These are phyloP conservation scores for Zygnema cylindricum DNA, from an alignment of 139 green algal genomes.

Conservation along the genomic window DNA sequence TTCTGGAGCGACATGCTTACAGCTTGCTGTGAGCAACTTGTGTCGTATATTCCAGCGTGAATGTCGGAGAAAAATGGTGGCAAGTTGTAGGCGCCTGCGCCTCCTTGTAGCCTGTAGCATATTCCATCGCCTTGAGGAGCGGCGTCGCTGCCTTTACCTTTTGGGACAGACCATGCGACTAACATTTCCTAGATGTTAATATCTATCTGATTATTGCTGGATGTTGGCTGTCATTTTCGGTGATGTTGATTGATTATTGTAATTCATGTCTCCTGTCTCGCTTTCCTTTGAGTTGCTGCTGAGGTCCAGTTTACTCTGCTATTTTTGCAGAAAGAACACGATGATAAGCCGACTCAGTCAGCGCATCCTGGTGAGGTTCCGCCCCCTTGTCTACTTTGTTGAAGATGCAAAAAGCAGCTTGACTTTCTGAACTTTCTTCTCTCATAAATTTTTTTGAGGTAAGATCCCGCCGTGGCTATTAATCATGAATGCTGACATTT, in stretches of 20 bases:
- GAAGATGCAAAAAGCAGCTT: too few species aligned
- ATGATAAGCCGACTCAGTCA: constrained; percentile 73
- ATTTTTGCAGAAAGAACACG: constrained; percentile 66
- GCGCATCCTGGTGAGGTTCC: constrained; percentile 60
- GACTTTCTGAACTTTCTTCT: too few species aligned
- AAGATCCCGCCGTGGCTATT: constrained; percentile 1
- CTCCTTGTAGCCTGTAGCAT: constrained; percentile 1
- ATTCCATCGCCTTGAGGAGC: constrained; percentile 34
- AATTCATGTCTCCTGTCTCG: too few species aligned
- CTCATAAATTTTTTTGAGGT: too few species aligned
- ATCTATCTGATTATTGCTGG: too few species aligned
- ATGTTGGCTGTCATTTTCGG: too few species aligned
- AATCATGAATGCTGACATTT: neutral
- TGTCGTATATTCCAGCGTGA: constrained; percentile 28
- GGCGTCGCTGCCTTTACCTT: constrained; percentile 33
- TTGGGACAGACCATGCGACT: constrained; percentile 24
- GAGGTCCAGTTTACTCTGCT: neutral
- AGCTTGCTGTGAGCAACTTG: neutral
- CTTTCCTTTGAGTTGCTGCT: too few species aligned
- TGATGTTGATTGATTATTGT: too few species aligned
- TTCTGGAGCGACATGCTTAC: neutral
- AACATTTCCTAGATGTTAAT: too few species aligned
- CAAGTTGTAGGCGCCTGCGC: neutral
- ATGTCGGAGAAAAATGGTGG: constrained; percentile 13
- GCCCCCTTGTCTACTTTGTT: too few species aligned